These are phyloP conservation scores for Microdochium trichocladiopsis DNA, from an alignment of 2,329 filamentous ascomycete species.

Conservation along the genomic window DNA sequence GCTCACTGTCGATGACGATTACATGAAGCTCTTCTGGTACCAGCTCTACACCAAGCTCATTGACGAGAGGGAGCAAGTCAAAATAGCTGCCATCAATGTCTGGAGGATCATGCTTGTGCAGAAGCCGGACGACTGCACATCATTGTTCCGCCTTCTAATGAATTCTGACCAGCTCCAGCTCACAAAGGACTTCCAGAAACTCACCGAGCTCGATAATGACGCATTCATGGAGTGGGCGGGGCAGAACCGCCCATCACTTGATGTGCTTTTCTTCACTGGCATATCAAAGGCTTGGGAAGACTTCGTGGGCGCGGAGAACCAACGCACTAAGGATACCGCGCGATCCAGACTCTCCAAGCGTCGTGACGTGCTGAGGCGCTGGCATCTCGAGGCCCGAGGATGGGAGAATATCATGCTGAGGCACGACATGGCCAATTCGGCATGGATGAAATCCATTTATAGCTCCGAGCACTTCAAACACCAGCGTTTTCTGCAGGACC, in stretches of 20 bases:
- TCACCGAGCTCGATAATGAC: constrained; percentile 84
- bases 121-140: constrained; percentile 75
- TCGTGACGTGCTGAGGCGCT: constrained; percentile 74
- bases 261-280: constrained; percentile 73
- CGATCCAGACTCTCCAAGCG: constrained; percentile 65
- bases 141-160: constrained; percentile 66
- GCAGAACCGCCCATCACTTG: constrained; percentile 68
- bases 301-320: constrained; percentile 78
- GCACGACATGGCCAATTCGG: constrained; percentile 80
- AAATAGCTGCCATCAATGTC: constrained; percentile 71
- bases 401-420: constrained; percentile 66
- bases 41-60: constrained; percentile 86
- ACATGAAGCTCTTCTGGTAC: constrained; percentile 83
- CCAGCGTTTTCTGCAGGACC: constrained; percentile 82
- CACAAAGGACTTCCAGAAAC: constrained; percentile 69
- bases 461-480: constrained; percentile 87
- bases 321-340: constrained; percentile 68
- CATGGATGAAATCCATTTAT: constrained; percentile 96
- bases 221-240: constrained; percentile 87
- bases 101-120: constrained; percentile 92
- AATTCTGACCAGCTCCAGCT: constrained; percentile 64
- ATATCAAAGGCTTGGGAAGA: constrained; percentile 82
- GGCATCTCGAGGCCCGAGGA: constrained; percentile 63
- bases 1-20: constrained; percentile 71
- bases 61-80: constrained; percentile 58